Evolutionary conservation across 345 rosid genomes (phyloP).

Genomic region (Trapa bicornis): DNA sequence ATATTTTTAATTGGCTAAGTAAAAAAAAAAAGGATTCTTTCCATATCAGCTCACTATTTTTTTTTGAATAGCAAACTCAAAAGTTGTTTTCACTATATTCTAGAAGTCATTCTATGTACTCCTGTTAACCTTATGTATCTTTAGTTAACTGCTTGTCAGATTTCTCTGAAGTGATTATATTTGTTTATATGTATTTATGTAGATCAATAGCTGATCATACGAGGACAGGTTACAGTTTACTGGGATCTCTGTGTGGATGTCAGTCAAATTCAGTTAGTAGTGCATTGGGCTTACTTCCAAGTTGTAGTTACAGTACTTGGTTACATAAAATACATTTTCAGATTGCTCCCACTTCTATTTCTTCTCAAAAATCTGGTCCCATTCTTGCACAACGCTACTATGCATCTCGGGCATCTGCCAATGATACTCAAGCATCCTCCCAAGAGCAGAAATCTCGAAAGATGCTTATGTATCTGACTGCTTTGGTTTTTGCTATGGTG

Average conservation of each 20-base stretch:
- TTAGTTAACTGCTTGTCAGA: background rate
- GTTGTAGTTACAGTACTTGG: conserved; percentile 16
- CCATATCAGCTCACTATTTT: background rate
- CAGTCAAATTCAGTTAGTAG: background rate
- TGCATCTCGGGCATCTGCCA: conserved; percentile 7
- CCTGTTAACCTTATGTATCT: no score
- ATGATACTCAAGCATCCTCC: conserved; percentile 20
- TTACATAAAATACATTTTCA: conserved; percentile 17
- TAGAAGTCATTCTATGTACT: no score
- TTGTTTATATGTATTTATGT: background rate
- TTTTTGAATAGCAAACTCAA: background rate
- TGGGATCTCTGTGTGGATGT: background rate
- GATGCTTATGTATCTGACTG: conserved; percentile 59
- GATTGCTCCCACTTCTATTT: conserved; percentile 13
- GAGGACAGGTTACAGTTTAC: background rate
- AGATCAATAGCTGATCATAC: background rate
- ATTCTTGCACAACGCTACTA: conserved; percentile 25
- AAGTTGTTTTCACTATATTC: no score
- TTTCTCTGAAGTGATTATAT: background rate
- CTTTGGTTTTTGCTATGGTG: conserved; percentile 75
- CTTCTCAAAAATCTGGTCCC: conserved; percentile 16
- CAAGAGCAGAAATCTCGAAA: conserved; percentile 48
- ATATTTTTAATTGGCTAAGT: no score
- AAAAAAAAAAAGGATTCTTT: background rate
- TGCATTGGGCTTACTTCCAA: conserved; percentile 12